phyloP scores from a whole-genome alignment of 352 stramenopile genomes.

The Globisporangium radiosum region DNA sequence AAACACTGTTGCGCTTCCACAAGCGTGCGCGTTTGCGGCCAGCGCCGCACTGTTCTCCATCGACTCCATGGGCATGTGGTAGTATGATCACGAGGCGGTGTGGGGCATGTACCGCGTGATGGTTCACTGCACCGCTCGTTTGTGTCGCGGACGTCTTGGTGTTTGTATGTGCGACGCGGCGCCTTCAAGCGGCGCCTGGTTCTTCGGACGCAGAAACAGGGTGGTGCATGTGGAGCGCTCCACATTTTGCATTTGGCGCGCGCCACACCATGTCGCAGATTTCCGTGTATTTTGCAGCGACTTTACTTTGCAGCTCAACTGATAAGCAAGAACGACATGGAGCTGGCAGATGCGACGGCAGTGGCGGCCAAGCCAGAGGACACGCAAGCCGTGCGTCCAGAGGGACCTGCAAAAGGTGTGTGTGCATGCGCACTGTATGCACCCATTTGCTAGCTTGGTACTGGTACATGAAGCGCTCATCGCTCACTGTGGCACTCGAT shows the following conservation, averaged over 20 bases:
- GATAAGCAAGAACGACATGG: constrained; percentile 5
- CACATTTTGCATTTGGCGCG: background rate
- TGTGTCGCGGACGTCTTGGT: background rate
- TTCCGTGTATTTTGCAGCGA: background rate
- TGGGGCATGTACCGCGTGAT: too few relatives aligned
- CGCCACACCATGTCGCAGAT: constrained; percentile 2
- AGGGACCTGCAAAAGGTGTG: constrained; percentile 15
- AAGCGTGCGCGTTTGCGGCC: background rate
- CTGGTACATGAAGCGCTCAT: too few relatives aligned
- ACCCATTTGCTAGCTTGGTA: too few relatives aligned
- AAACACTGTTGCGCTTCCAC: constrained; percentile 5
- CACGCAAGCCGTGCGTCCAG: constrained; percentile 1
- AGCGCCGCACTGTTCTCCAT: constrained; percentile 20
- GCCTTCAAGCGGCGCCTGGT: constrained; percentile 11
- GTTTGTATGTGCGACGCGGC: constrained; percentile 6
- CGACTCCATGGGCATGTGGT: constrained; percentile 12
- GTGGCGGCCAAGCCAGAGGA: background rate
- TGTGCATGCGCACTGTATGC: too few relatives aligned
- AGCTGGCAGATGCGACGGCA: constrained; percentile 1
- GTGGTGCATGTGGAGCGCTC: background rate
- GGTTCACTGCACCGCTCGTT: too few relatives aligned
- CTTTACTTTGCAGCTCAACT: too few relatives aligned
- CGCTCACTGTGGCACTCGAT: too few relatives aligned
- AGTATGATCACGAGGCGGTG: too few relatives aligned
- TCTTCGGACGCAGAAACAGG: background rate